These are phyloP conservation scores for Melampsora occidentalis DNA, from an alignment of 1,284 basidiomycete species.

Conservation along the genomic window DNA sequence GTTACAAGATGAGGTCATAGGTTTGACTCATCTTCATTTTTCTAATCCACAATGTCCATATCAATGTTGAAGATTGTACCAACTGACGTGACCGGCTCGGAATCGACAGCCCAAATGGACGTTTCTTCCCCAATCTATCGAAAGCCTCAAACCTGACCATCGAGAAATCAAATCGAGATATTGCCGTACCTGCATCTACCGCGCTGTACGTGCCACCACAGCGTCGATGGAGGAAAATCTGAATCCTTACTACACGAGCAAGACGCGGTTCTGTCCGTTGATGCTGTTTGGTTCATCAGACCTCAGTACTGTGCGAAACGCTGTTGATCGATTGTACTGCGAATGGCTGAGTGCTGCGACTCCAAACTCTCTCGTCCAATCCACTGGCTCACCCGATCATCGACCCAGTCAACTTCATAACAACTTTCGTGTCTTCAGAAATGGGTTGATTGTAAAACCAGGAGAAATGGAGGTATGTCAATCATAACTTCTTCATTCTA, in stretches of 20 bases:
- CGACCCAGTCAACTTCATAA: constrained; percentile 22
- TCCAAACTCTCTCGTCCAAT: background rate
- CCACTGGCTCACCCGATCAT: background rate
- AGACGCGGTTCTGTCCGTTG: constrained; percentile 23
- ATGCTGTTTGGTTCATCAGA: constrained; percentile 5
- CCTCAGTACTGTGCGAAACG: background rate
- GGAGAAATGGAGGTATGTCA: constrained; percentile 3
- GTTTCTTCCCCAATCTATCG: background rate
- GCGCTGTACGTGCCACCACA: constrained; percentile 6
- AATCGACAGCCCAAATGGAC: constrained; percentile 36
- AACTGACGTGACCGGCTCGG: background rate
- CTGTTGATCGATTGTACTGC: background rate
- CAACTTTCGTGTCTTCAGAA: constrained; percentile 23
- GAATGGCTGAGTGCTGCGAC: constrained; percentile 17
- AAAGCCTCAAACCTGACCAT: background rate
- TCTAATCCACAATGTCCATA: too few relatives aligned
- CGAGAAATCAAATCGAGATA: constrained; percentile 7
- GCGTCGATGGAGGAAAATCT: background rate
- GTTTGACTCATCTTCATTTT: too few relatives aligned
- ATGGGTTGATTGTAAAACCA: constrained; percentile 17
- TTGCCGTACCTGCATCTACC: constrained; percentile 38
- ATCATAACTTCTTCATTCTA: background rate
- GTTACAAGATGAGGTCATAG: too few relatives aligned
- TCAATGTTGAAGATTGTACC: background rate
- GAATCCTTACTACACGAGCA: constrained; percentile 19